phyloP scores from a whole-genome alignment of 768 basidiomycete species.

The Mycena chlorophos region DNA sequence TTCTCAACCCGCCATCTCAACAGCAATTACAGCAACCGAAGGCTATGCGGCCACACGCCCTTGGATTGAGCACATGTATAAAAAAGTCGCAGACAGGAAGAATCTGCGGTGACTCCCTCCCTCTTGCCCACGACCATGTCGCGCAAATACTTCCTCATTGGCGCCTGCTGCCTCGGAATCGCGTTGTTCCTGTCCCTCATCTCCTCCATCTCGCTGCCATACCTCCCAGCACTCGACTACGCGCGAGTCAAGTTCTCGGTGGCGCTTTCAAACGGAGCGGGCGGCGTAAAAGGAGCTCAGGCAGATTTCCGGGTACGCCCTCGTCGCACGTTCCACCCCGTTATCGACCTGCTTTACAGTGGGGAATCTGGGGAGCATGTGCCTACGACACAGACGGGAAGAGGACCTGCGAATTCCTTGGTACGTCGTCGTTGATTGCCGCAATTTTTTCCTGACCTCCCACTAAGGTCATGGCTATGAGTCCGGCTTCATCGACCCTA shows the following conservation, averaged over 20 bases:
- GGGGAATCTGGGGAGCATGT: conserved; percentile 21
- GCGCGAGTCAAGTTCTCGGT: conserved; percentile 10
- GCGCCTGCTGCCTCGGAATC: conserved; percentile 15
- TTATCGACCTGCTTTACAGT: conserved; percentile 3
- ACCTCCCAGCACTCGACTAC: conserved; percentile 20
- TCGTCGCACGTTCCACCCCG: background rate
- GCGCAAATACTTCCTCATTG: conserved; percentile 13
- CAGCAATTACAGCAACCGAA: too few relatives aligned
- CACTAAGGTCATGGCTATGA: conserved; percentile 16
- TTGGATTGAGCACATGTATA: too few relatives aligned
- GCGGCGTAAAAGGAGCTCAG: background rate
- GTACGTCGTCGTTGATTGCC: background rate
- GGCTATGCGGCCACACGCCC: too few relatives aligned
- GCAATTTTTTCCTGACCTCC: background rate
- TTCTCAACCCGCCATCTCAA: too few relatives aligned
- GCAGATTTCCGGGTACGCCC: background rate
- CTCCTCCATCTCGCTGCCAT: conserved; percentile 22
- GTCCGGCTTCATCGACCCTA: background rate
- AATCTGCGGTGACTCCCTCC: background rate
- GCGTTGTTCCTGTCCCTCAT: conserved; percentile 22
- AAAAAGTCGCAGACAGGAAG: background rate
- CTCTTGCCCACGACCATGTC: conserved; percentile 7
- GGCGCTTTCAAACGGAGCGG: background rate
- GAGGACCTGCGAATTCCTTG: conserved; percentile 5
- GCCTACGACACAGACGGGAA: conserved; percentile 3